Base-by-base conservation (phyloP, 345 rosid species). In the Melastoma malabathricum region DNA sequence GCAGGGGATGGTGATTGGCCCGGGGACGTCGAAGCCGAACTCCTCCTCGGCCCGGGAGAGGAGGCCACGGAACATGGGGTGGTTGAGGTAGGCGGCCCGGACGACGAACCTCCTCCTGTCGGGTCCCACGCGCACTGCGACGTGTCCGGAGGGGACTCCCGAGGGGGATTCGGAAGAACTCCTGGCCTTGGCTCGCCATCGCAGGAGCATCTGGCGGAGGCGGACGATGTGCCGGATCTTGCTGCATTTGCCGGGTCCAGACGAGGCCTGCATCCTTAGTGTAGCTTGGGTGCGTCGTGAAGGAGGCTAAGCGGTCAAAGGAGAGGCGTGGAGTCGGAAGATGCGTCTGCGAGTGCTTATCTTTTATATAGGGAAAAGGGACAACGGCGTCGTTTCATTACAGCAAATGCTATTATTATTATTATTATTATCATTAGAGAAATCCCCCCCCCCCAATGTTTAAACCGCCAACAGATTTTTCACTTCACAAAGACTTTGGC, bases 81-180 rank as follows among this genome's bases (percentile, higher is more conserved):
- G 98, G 76, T 92, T 92, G 72, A 92, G 77, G 71, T 84, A 75
- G 64, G 97, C 64, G 55, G 95, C 86, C 14, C 81, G 90, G 58
- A 92, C 86, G 43, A 92, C 94, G 22, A 72, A 92, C 60, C 98
- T 74, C 81, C 76, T 63, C 74, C 67, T 63, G 4, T 51, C 75
- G 55, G 47, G 57, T 10, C 98, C 98, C 2, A 88, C 97, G 54
- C 75, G 77, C 31, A 92, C 73, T 4, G 88, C 98, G 57, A 92
- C 90, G 71, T 92, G 86, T 31, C 98, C 98, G 10, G 93, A 66
- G 0, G 98, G 98, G 13, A 92, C 95, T 66, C 84, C 98, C 12
- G 9, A 2, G 41, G 41, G 41, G 41, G 41, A 22, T 2, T 22
- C 4, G 25, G 25, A 34, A 7, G 12, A 12, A 34, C 41, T 58